Evolutionary conservation across 176 grass and related monocot species (phyloP).

Genomic region (Secale cereale): DNA sequence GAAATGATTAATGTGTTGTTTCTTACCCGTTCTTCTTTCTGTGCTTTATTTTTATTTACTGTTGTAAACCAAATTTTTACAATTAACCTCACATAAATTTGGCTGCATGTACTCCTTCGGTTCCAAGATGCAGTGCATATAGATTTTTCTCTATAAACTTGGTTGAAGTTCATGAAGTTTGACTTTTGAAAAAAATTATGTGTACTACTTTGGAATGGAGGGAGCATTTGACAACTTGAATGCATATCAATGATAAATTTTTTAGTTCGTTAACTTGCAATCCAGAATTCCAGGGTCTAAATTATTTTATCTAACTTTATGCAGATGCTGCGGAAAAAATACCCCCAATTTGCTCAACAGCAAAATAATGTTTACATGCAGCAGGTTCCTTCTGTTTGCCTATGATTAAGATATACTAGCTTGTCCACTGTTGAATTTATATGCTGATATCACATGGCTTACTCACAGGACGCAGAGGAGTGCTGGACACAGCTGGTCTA

Average conservation of each 20-base stretch:
- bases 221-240: neutral
- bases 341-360: slow-evolving; percentile 93
- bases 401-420: neutral
- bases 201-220: neutral
- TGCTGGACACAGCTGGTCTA: slow-evolving; percentile 97
- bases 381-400: slow-evolving; percentile 63
- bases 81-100: neutral
- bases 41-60: no score
- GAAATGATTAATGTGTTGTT: neutral
- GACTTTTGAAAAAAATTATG: neutral
- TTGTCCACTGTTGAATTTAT: slow-evolving; percentile 23
- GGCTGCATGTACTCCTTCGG: no score
- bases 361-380: slow-evolving; percentile 99
- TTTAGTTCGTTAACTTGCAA: neutral
- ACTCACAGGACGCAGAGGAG: slow-evolving; percentile 91
- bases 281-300: neutral
- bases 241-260: neutral
- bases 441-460: slow-evolving; percentile 18
- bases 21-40: no score
- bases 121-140: no score
- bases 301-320: slow-evolving; percentile 10
- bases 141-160: neutral
- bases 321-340: slow-evolving; percentile 94
- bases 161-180: neutral
- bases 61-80: neutral